Percentiles rank a stretch among this genome's conserved stretches.
phyloP scores from a whole-genome alignment of 495 filamentous ascomycete species.

The Physcia stellaris region DNA sequence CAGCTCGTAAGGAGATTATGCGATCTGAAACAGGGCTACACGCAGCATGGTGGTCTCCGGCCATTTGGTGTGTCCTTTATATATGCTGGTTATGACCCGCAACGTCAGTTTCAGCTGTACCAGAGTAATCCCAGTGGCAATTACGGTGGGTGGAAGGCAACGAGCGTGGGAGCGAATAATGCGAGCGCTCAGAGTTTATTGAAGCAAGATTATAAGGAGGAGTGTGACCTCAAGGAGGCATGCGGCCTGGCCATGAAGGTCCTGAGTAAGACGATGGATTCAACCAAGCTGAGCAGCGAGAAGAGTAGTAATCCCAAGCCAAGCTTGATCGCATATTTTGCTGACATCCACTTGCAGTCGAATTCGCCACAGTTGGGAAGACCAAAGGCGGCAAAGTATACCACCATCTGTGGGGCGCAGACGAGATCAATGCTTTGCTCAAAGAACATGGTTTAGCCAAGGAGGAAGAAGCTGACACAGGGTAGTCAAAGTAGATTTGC shows the following conservation, averaged over 20 bases:
- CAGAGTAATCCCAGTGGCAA: conserved; percentile 99
- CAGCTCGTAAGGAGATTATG: conserved; percentile 94
- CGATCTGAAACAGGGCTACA: conserved; percentile 99
- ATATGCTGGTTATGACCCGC: conserved; percentile 93
- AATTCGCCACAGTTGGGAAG: conserved; percentile 96
- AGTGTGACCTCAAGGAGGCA: conserved; percentile 87
- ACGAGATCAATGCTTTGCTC: conserved; percentile 88
- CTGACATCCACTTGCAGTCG: conserved; percentile 42
- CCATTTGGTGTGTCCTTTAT: conserved; percentile 99
- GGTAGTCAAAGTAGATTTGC: conserved; percentile 20
- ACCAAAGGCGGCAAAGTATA: conserved; percentile 91
- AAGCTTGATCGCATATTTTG: not conserved
- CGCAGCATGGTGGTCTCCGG: conserved; percentile 92
- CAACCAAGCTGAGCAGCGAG: conserved; percentile 93
- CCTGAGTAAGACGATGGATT: conserved; percentile 99
- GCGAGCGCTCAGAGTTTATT: conserved; percentile 92
- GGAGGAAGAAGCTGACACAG: conserved; percentile 62
- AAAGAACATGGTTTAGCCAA: conserved; percentile 93
- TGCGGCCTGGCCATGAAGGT: conserved; percentile 98
- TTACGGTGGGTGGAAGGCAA: conserved; percentile 98
- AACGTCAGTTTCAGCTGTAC: conserved; percentile 95
- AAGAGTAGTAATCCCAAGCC: conserved; percentile 58
- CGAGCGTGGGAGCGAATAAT: conserved; percentile 94
- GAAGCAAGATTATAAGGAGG: conserved; percentile 99
- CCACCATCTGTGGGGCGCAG: conserved; percentile 92